These are phyloP conservation scores for Dothistroma septosporum DNA, from an alignment of 2,329 filamentous ascomycete species.

Conservation along the genomic window DNA sequence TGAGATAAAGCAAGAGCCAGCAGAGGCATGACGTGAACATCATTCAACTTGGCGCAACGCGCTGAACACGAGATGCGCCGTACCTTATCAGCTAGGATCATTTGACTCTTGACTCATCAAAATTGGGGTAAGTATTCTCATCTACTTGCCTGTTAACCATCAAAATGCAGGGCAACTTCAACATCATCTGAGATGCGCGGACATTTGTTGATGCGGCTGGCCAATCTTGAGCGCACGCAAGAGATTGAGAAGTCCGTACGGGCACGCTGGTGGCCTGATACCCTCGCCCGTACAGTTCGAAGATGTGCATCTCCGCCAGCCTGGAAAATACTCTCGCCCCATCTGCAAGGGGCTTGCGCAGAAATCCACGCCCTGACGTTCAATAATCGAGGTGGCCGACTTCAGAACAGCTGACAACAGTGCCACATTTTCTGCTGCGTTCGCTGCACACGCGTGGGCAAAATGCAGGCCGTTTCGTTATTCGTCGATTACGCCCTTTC, in stretches of 20 bases:
- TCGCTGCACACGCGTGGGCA: not conserved
- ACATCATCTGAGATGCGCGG: no score
- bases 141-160: not conserved
- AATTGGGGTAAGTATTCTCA: not conserved
- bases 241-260: no score
- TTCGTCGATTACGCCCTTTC: not conserved
- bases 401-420: not conserved
- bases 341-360: not conserved
- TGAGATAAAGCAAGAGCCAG: constrained; percentile 27
- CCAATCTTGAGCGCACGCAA: no score
- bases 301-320: not conserved
- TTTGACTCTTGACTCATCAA: not conserved
- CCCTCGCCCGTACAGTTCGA: not conserved
- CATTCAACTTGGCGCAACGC: not conserved
- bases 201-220: no score
- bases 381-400: not conserved
- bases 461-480: not conserved
- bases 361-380: not conserved
- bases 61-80: not conserved
- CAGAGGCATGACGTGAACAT: constrained; percentile 12
- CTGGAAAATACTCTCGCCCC: not conserved
- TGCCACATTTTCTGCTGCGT: not conserved
- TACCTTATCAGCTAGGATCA: not conserved
- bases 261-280: no score
- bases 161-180: not conserved